A percentile compares a stretch with the other conserved stretches of the same genome.
Evolutionary conservation across 139 green algal genomes (phyloP).

Genomic region (Trebouxia sp.): DNA sequence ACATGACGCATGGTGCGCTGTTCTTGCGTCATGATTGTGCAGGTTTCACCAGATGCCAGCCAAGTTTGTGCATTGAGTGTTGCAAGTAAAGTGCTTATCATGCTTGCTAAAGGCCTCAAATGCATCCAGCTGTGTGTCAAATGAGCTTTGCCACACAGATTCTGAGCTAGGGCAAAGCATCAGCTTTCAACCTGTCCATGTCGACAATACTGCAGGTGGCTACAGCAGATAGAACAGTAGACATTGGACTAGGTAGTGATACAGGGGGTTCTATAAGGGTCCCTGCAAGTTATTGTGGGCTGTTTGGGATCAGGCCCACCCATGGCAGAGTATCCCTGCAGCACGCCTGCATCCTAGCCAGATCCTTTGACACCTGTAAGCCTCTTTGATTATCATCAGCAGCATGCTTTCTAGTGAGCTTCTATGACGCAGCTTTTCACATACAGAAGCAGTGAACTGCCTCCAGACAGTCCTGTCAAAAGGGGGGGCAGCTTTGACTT

Average conservation of each 20-base stretch:
- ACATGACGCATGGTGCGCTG: background rate
- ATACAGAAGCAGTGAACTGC: no score
- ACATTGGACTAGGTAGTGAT: slow-evolving; percentile 86
- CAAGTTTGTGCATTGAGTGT: background rate
- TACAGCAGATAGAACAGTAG: slow-evolving; percentile 71
- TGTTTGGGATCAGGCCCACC: slow-evolving; percentile 86
- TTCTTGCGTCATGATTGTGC: background rate
- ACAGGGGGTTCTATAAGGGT: slow-evolving; percentile 90
- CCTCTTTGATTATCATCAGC: background rate
- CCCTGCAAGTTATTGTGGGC: slow-evolving; percentile 85
- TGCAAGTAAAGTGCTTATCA: no score
- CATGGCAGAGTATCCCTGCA: slow-evolving; percentile 73
- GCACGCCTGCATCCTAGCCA: slow-evolving; percentile 70
- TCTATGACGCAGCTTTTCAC: no score
- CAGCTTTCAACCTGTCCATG: no score
- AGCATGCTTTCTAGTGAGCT: background rate
- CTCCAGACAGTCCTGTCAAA: no score
- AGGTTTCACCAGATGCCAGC: no score
- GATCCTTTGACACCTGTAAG: slow-evolving; percentile 76
- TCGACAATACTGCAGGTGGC: no score
- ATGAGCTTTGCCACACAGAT: no score
- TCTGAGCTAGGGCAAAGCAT: no score
- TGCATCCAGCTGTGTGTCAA: no score
- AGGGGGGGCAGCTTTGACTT: no score
- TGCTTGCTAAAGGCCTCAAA: no score